Conservation (phyloP, 305 asterid genomes). For the Fraxinus albicans region DNA sequence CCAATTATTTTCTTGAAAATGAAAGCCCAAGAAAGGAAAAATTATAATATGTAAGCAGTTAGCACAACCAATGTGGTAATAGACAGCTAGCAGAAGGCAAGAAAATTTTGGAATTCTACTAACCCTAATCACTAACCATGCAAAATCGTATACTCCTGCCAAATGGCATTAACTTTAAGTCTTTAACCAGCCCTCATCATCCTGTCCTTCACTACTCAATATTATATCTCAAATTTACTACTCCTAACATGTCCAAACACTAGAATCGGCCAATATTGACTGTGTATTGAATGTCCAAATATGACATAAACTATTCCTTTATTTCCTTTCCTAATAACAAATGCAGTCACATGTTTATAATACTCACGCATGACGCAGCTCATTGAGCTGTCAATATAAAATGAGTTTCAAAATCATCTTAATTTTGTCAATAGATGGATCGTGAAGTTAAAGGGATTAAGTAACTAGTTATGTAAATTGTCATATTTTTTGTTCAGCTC, state of each 20-base stretch:
- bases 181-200: neutral
- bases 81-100: neutral
- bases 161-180: neutral
- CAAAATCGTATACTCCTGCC: neutral
- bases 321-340: conserved; percentile 4
- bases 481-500: neutral
- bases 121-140: neutral
- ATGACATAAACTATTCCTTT: neutral
- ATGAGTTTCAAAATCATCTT: neutral
- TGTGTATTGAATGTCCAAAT: neutral
- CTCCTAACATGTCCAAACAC: neutral
- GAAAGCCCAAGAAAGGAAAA: neutral
- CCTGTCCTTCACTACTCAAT: neutral
- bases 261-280: neutral
- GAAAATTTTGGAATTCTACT: neutral
- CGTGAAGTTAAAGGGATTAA: neutral
- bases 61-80: neutral
- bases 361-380: neutral
- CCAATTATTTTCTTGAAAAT: neutral
- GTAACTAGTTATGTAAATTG: neutral
- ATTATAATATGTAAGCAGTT: neutral
- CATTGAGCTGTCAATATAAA: neutral
- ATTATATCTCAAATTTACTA: neutral
- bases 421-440: neutral
- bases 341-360: neutral